phyloP scores from a whole-genome alignment of 768 basidiomycete species.

The Lactarius sp. region DNA sequence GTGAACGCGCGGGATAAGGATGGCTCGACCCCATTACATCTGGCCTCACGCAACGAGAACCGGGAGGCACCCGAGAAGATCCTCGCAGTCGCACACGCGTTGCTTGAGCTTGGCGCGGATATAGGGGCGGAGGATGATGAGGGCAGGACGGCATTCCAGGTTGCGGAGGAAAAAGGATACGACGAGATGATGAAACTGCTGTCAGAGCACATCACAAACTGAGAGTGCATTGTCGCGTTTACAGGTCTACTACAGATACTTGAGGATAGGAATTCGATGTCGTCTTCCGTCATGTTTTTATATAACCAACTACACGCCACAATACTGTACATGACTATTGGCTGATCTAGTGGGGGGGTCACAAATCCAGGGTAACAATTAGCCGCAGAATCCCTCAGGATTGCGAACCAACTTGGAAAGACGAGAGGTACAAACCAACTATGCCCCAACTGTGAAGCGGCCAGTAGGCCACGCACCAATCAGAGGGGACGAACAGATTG shows the following conservation, averaged over 20 bases:
- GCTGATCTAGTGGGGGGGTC: too few relatives aligned
- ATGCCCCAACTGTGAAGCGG: too few relatives aligned
- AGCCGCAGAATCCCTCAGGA: too few relatives aligned
- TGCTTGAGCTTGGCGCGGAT: background rate
- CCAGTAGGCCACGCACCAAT: too few relatives aligned
- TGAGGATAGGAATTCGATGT: conserved; percentile 28
- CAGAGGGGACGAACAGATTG: too few relatives aligned
- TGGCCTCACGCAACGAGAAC: background rate
- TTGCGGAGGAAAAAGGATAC: background rate
- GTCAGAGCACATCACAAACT: background rate
- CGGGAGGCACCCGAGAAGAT: background rate
- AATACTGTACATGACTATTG: conserved; percentile 32
- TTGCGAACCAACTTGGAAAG: too few relatives aligned
- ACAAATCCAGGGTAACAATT: too few relatives aligned
- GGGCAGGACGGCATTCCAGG: background rate
- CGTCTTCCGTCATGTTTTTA: conserved; percentile 34
- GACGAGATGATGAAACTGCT: background rate
- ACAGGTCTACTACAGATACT: conserved; percentile 28
- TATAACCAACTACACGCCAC: conserved; percentile 43
- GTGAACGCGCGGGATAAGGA: background rate
- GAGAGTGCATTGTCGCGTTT: background rate
- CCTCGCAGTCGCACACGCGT: background rate
- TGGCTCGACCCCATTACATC: background rate
- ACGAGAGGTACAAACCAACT: too few relatives aligned
- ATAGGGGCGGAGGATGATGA: background rate